Conservation (phyloP, 257 asterid genomes). For the Parsonsia alboflavescens region DNA sequence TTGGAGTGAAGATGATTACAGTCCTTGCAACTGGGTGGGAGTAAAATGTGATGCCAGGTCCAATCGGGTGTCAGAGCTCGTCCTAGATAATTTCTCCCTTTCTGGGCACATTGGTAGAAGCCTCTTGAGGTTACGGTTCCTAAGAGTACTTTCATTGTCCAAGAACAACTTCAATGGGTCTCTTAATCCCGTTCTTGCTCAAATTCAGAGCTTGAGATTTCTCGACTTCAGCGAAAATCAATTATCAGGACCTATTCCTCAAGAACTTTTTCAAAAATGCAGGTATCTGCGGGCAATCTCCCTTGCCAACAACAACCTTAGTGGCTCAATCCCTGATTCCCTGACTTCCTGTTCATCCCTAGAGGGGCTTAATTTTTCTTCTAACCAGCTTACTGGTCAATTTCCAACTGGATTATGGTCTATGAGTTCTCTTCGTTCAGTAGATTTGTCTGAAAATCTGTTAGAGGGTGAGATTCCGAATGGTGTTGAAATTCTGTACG, state of each 20-base stretch:
- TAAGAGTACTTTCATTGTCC: constrained; percentile 46
- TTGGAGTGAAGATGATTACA: constrained; percentile 71
- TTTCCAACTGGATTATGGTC: constrained; percentile 48
- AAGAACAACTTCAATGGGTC: constrained; percentile 60
- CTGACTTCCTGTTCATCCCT: constrained; percentile 49
- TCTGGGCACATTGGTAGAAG: constrained; percentile 72
- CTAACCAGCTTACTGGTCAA: constrained; percentile 57
- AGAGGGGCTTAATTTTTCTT: constrained; percentile 55
- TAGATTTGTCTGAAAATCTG: constrained; percentile 65
- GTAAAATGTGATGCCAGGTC: constrained; percentile 50
- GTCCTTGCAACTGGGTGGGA: constrained; percentile 71
- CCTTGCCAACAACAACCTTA: constrained; percentile 61
- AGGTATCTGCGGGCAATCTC: constrained; percentile 47
- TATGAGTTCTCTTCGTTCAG: constrained; percentile 40
- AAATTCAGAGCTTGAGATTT: constrained; percentile 37
- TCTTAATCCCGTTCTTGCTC: constrained; percentile 48
- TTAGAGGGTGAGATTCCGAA: constrained; percentile 63
- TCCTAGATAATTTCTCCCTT: constrained; percentile 49
- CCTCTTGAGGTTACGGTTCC: constrained; percentile 45
- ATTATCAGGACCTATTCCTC: constrained; percentile 52
- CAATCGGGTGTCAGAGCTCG: constrained; percentile 58
- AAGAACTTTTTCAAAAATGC: constrained; percentile 59
- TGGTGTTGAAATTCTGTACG: constrained; percentile 44
- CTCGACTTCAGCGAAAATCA: constrained; percentile 58
- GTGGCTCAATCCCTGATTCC: constrained; percentile 54